A percentile compares a stretch with the other conserved stretches of the same genome.
Evolutionary conservation across 2,329 filamentous ascomycete species (phyloP).

Genomic region (Pestalotiopsis sp.): DNA sequence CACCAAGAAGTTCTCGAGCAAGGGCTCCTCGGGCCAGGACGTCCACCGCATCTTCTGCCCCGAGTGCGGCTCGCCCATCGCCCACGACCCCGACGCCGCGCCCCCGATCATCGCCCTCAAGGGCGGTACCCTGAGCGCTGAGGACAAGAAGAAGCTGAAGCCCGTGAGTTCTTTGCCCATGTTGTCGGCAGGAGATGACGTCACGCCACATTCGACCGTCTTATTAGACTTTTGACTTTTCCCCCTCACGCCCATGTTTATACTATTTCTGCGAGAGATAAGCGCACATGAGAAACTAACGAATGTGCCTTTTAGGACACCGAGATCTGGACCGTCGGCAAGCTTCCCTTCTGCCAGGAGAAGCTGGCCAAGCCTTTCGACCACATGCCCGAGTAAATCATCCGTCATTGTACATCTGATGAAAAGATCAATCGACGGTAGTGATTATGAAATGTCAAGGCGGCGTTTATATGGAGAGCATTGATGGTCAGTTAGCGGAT

Average conservation of each 20-base stretch:
- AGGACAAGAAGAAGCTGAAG: conserved; percentile 70
- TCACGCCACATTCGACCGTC: neutral
- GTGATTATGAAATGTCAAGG: too few species aligned
- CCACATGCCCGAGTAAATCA: conserved; percentile 61
- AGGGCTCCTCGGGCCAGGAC: conserved; percentile 61
- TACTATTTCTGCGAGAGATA: neutral
- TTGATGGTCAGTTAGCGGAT: neutral
- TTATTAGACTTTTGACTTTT: neutral
- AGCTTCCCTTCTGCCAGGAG: conserved; percentile 73
- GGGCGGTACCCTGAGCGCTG: conserved; percentile 63
- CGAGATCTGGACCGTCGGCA: conserved; percentile 71
- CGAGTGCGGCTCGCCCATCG: conserved; percentile 71
- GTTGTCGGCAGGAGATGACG: neutral
- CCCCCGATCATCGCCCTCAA: conserved; percentile 71
- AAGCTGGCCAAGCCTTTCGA: conserved; percentile 63
- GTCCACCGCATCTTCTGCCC: conserved; percentile 72
- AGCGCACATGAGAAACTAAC: neutral
- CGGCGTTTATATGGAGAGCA: neutral
- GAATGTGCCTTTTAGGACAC: conserved; percentile 48
- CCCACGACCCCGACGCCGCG: conserved; percentile 72
- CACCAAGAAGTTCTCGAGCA: conserved; percentile 65
- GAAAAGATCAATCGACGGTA: too few species aligned
- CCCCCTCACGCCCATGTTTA: neutral
- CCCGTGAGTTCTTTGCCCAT: conserved; percentile 46
- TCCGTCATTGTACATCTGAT: too few species aligned